These are phyloP conservation scores for Zalaria sp. DNA, from an alignment of 2,329 filamentous ascomycete species.

Conservation along the genomic window DNA sequence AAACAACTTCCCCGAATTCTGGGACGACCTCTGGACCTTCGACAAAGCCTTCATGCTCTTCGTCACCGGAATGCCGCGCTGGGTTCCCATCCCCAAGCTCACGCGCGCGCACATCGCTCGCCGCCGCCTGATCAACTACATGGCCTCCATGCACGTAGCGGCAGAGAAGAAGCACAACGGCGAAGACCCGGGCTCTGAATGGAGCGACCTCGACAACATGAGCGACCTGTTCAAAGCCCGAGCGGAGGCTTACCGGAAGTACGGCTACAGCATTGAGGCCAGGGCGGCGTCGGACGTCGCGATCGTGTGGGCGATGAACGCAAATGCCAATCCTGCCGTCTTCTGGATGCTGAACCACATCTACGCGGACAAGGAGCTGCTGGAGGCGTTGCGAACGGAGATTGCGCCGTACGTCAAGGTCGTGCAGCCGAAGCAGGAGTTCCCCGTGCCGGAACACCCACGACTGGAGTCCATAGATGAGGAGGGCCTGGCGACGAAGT, in stretches of 20 bases:
- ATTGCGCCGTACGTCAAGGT: conserved; percentile 17
- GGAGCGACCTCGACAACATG: conserved; percentile 18
- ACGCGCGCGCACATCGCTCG: conserved; percentile 30
- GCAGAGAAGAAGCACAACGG: conserved; percentile 17
- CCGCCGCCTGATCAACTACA: conserved; percentile 11
- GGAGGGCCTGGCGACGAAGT: conserved; percentile 17
- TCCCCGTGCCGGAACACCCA: conserved; percentile 19
- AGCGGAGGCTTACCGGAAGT: conserved; percentile 16
- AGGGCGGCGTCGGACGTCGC: conserved; percentile 26
- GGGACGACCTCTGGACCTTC: conserved; percentile 41
- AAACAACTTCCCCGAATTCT: conserved; percentile 36
- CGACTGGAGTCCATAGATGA: conserved; percentile 17
- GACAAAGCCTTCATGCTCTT: conserved; percentile 41
- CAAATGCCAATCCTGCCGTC: conserved; percentile 34
- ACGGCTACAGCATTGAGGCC: conserved; percentile 16
- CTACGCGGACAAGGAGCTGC: conserved; percentile 16
- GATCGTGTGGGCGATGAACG: conserved; percentile 41
- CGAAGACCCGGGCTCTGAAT: conserved; percentile 17
- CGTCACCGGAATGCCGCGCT: conserved; percentile 40
- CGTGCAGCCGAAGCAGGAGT: conserved; percentile 14
- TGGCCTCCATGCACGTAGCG: conserved; percentile 15
- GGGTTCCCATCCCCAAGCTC: conserved; percentile 38
- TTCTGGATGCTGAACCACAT: conserved; percentile 25
- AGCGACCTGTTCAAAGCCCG: conserved; percentile 18
- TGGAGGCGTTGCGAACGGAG: conserved; percentile 20